Evolutionary conservation across 345 rosid genomes (phyloP), one percentile per base, ranked within the genome.

Genomic region (Toxicodendron radicans): DNA sequence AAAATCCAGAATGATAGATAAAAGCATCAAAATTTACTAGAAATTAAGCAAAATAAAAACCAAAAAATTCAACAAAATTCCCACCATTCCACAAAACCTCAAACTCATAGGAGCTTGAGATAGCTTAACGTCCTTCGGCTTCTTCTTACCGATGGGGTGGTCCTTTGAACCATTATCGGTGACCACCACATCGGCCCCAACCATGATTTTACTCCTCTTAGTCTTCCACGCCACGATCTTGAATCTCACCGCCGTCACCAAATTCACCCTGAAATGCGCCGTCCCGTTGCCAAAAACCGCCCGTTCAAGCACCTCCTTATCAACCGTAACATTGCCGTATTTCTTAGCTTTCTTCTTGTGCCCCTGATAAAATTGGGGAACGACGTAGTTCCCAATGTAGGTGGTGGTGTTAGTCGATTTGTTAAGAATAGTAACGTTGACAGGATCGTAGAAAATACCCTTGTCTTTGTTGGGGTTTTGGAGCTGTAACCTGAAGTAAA

Each of bases 381-480:
- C 83, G 0, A 70, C 62, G 63, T 21, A 80, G 59, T 74, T 77
- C 8, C 66, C 83, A 3, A 78, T 20, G 18, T 63, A 7, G 32
- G 18, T 61, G 43, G 8, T 38, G 51, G 62, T 75, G 30, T n/a
- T 70, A 11, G 65, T 58, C 7, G 51, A 14, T 13, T 11, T 48
- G 75, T 78, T 81, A 66, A 27, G 82, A 18, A 85, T 73, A 8
- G 87, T 78, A 38, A 92, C 71, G 64, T 85, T 83, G 4, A 95
- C 79, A 0, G 75, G 59, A 59, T 90, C 97, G 69, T 95, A 95
- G 79, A 75, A 72, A 48, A 95, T 77, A 12, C 97, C 94, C 70
- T 91, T 88, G 62, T 88, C 91, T 61, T 68, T 87, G 87, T 95
- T 95, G 54, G 88, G 81, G 77, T 95, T 95, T 1, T 68, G 80